phyloP scores from a whole-genome alignment of 1,284 basidiomycete species.

The Apiotrichum brassicae region DNA sequence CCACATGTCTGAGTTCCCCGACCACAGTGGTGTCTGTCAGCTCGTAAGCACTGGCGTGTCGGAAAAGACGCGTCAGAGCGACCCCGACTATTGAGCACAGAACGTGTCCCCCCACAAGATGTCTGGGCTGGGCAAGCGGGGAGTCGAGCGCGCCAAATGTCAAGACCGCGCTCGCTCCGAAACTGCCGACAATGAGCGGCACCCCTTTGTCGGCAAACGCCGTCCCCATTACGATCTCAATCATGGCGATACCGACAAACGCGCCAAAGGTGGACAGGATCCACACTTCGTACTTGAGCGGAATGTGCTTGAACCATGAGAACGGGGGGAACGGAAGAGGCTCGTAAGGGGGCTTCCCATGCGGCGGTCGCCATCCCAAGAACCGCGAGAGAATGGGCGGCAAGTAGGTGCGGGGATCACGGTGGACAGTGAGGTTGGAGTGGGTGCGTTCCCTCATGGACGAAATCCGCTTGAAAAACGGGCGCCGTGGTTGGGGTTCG shows the following conservation, averaged over 20 bases:
- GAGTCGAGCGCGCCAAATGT: constrained; percentile 57
- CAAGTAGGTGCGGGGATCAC: constrained; percentile 27
- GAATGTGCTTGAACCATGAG: constrained; percentile 37
- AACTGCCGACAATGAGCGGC: constrained; percentile 51
- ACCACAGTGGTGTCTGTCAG: constrained; percentile 37
- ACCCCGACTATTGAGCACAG: constrained; percentile 55
- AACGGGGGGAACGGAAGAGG: constrained; percentile 34
- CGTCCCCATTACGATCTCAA: constrained; percentile 55
- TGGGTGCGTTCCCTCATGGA: neutral
- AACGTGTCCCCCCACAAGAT: constrained; percentile 56
- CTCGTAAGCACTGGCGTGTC: constrained; percentile 43
- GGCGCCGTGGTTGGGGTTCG: no score
- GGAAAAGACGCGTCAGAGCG: constrained; percentile 56
- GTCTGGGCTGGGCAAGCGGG: constrained; percentile 59
- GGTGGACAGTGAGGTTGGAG: constrained; percentile 1
- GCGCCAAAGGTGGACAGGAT: constrained; percentile 53
- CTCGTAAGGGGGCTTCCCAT: constrained; percentile 17
- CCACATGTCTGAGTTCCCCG: constrained; percentile 37
- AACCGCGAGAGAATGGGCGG: constrained; percentile 23
- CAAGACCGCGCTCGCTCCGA: constrained; percentile 58
- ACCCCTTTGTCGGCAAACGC: neutral
- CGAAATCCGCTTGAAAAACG: neutral
- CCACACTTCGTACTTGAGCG: constrained; percentile 50
- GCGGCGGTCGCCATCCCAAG: constrained; percentile 24
- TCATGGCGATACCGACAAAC: constrained; percentile 55